A percentile compares a stretch with the other conserved stretches of the same genome.
Conservation (phyloP, 345 rosid species). For the Theobroma cacao region DNA sequence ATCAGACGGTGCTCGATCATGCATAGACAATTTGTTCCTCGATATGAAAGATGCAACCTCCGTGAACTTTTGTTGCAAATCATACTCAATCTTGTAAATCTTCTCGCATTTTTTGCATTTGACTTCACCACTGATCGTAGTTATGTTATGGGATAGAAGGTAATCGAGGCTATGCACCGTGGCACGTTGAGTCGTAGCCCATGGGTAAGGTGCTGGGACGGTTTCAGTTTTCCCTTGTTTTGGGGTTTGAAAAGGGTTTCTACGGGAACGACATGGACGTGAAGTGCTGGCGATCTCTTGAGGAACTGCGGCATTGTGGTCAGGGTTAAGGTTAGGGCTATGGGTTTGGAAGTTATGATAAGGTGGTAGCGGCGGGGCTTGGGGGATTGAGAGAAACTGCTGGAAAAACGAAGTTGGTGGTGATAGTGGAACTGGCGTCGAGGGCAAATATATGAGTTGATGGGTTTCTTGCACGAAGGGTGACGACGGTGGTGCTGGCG, state of each 20-base stretch:
- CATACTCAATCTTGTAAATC: constrained; percentile 18
- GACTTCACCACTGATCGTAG: constrained; percentile 22
- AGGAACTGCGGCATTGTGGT: neutral
- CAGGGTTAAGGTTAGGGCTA: neutral
- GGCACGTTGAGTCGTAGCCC: constrained; percentile 32
- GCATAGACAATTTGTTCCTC: constrained; percentile 23
- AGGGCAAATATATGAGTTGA: neutral
- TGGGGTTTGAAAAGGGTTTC: constrained; percentile 8
- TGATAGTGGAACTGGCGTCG: neutral
- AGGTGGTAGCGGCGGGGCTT: neutral
- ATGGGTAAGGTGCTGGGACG: constrained; percentile 22
- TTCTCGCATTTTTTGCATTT: constrained; percentile 30
- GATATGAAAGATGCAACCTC: constrained; percentile 24
- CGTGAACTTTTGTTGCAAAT: constrained; percentile 25
- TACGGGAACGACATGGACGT: constrained; percentile 13
- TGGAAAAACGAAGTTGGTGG: neutral
- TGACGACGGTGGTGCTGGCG: neutral
- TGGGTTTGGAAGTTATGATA: neutral
- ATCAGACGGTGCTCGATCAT: constrained; percentile 30
- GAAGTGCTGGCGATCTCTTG: neutral
- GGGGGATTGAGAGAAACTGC: neutral
- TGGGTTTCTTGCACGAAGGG: neutral
- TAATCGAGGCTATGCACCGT: constrained; percentile 21
- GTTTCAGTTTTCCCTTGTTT: constrained; percentile 20
- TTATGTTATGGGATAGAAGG: constrained; percentile 17